These are phyloP conservation scores for Capsicum rhomboideum DNA, from an alignment of 257 asterid species.

Conservation along the genomic window DNA sequence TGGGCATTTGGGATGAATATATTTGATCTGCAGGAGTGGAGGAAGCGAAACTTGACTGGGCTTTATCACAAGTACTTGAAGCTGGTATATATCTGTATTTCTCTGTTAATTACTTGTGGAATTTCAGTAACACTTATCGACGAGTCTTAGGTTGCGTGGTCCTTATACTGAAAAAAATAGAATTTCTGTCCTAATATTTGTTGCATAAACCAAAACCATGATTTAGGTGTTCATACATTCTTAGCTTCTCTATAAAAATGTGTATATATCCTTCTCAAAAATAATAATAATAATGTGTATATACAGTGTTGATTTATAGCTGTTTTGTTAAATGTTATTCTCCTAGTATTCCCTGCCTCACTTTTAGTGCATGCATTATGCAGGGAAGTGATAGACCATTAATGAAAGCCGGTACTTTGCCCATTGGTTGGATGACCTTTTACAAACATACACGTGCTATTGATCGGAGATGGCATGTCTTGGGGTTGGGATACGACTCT, in stretches of 20 bases:
- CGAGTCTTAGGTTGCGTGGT: no score
- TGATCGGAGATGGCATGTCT: slow-evolving; percentile 50
- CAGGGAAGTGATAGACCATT: slow-evolving; percentile 46
- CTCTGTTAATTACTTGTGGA: not conserved
- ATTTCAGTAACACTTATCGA: not conserved
- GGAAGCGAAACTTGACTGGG: slow-evolving; percentile 39
- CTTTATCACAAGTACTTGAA: slow-evolving; percentile 53
- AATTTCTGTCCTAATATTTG: no score
- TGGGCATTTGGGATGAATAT: slow-evolving; percentile 67
- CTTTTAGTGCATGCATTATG: not conserved
- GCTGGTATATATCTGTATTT: slow-evolving; percentile 25
- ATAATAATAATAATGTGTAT: not conserved
- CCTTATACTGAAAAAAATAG: no score
- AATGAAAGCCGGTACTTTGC: slow-evolving; percentile 59
- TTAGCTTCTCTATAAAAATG: not conserved
- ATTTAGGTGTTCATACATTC: not conserved
- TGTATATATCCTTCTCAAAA: no score
- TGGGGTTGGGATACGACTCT: slow-evolving; percentile 61
- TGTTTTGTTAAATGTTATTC: not conserved
- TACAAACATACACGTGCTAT: slow-evolving; percentile 44
- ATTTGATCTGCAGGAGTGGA: slow-evolving; percentile 48
- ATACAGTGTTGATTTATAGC: not conserved
- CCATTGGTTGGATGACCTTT: slow-evolving; percentile 58
- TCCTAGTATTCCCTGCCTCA: not conserved
- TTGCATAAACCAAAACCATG: no score